These are phyloP conservation scores for Stephanodiscus triporus DNA, from an alignment of 108 stramenopile genomes.

Conservation along the genomic window DNA sequence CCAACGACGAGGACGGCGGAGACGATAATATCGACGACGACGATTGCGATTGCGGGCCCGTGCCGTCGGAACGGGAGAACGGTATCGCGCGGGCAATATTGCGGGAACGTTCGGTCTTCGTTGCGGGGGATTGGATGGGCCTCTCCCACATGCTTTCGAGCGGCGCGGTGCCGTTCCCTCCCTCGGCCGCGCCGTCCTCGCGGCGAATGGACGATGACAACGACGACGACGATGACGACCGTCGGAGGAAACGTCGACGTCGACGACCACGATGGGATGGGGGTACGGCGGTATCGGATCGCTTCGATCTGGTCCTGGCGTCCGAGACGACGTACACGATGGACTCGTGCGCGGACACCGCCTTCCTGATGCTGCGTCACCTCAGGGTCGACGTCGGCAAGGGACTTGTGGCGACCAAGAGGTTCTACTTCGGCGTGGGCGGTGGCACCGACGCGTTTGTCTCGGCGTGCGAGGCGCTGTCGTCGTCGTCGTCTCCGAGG, in stretches of 20 bases:
- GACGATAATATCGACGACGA: no score
- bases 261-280: not conserved
- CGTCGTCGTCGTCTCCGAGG: not conserved
- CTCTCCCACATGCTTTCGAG: conserved; percentile 54
- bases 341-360: conserved; percentile 69
- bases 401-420: conserved; percentile 78
- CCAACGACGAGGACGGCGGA: not conserved
- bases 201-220: not conserved
- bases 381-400: conserved; percentile 60
- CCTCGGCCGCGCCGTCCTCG: not conserved
- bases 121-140: conserved; percentile 72
- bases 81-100: not conserved
- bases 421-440: conserved; percentile 89
- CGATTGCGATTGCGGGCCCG: no score
- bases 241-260: not conserved
- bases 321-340: conserved; percentile 83
- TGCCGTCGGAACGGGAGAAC: not conserved
- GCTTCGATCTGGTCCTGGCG: conserved; percentile 77
- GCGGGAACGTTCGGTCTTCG: conserved; percentile 45
- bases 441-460: conserved; percentile 73
- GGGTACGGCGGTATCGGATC: conserved; percentile 23
- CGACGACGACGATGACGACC: not conserved
- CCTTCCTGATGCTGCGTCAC: conserved; percentile 59
- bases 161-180: conserved; percentile 5
- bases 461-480: conserved; percentile 28